phyloP scores from a whole-genome alignment of 345 rosid species.

The Salix brachista region DNA sequence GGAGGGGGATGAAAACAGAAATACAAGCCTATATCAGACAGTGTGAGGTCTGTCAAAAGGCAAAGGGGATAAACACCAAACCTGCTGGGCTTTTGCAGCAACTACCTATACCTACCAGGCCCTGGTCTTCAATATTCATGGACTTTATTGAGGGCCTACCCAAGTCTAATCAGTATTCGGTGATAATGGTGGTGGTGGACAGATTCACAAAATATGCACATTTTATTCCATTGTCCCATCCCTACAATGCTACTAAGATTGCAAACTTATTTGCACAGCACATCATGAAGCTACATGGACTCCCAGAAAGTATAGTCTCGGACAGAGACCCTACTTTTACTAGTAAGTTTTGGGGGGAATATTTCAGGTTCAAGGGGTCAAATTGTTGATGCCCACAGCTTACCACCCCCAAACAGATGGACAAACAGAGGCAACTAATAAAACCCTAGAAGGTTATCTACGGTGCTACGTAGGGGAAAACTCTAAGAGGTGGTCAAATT shows the following conservation, averaged over 20 bases:
- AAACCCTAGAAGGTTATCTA: fast-evolving
- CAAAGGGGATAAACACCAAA: neutral
- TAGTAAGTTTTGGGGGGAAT: neutral
- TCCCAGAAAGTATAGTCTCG: neutral
- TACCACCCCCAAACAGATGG: neutral
- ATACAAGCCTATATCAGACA: too few species aligned
- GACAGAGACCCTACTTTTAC: neutral
- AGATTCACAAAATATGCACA: neutral
- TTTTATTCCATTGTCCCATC: neutral
- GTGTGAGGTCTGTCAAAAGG: too few species aligned
- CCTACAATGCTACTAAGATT: neutral
- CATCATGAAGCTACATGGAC: neutral
- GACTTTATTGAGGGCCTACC: neutral
- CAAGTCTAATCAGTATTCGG: fast-evolving
- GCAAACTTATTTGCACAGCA: neutral
- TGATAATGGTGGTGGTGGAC: neutral
- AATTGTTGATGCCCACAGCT: too few species aligned
- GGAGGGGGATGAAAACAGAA: too few species aligned
- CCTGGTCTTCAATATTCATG: neutral
- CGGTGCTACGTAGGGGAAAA: neutral
- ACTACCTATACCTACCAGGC: fast-evolving
- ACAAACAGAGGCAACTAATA: neutral
- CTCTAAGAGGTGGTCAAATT: neutral
- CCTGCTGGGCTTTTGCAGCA: neutral
- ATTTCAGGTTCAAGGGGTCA: neutral